Evolutionary conservation across 257 asterid genomes (phyloP).

Genomic region (Schizonepeta tenuifolia): DNA sequence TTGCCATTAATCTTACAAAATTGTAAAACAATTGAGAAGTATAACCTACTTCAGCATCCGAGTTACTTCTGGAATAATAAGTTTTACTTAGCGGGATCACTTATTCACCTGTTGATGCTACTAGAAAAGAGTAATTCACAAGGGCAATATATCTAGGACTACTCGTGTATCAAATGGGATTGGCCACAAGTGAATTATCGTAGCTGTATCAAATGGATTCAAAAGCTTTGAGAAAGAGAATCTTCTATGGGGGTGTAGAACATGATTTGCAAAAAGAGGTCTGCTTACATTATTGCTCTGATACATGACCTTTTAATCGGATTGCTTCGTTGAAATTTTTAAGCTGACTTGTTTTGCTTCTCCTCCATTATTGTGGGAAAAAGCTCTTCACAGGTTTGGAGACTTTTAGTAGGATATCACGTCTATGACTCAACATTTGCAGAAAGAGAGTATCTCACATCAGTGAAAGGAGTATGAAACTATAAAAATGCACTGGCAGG

Average conservation of each 20-base stretch:
- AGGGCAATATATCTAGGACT: too few species aligned
- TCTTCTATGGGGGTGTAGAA: conserved; percentile 85
- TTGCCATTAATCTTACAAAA: too few species aligned
- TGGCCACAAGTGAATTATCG: too few species aligned
- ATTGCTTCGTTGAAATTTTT: conserved; percentile 19
- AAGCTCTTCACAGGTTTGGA: conserved; percentile 73
- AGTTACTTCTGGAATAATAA: too few species aligned
- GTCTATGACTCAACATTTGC: conserved; percentile 84
- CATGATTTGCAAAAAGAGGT: conserved; percentile 82
- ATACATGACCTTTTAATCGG: conserved; percentile 14
- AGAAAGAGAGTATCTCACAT: too few species aligned
- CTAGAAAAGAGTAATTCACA: too few species aligned
- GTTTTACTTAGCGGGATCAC: too few species aligned
- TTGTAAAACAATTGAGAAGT: too few species aligned
- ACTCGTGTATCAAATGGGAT: not conserved
- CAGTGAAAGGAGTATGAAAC: too few species aligned
- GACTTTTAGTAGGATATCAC: conserved; percentile 79
- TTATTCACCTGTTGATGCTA: too few species aligned
- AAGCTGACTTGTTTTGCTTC: conserved; percentile 16
- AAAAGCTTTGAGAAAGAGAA: conserved; percentile 63
- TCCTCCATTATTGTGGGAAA: conserved; percentile 3
- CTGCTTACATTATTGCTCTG: conserved; percentile 25
- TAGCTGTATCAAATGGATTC: conserved; percentile 46
- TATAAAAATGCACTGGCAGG: too few species aligned
- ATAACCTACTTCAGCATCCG: too few species aligned